A percentile compares a stretch with the other conserved stretches of the same genome.
Conservation (phyloP, 495 filamentous ascomycete genomes). For the Trichocladium uniseriatum region DNA sequence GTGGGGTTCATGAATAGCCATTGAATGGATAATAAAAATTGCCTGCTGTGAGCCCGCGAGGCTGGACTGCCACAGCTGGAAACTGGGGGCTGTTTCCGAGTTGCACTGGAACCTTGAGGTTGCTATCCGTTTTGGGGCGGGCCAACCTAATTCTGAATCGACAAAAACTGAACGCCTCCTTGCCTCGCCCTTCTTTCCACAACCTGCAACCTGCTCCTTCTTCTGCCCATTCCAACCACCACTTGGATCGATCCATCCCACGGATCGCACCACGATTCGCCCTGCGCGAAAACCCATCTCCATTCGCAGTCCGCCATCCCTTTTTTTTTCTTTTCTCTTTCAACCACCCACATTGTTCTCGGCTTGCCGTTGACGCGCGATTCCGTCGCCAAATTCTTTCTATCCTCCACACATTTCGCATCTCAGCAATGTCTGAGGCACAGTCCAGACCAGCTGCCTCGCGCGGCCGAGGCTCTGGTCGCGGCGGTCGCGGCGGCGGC, state of each 20-base stretch:
- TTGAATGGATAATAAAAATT: too few relatives aligned
- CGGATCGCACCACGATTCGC: conserved; percentile 27
- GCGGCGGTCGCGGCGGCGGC: conserved; percentile 68
- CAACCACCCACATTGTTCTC: conserved; percentile 12
- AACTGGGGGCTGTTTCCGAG: not conserved
- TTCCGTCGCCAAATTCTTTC: conserved; percentile 28
- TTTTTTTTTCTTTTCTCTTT: conserved; percentile 28
- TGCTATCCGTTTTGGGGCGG: conserved; percentile 18
- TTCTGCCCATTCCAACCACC: conserved; percentile 15
- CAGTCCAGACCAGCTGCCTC: conserved; percentile 62
- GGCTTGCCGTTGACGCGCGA: conserved; percentile 33
- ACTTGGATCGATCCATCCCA: conserved; percentile 24
- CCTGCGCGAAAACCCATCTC: conserved; percentile 26
- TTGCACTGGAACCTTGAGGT: conserved; percentile 5
- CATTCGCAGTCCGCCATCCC: conserved; percentile 11
- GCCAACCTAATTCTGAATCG: conserved; percentile 24
- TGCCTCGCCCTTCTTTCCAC: conserved; percentile 19
- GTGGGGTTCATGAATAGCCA: too few relatives aligned
- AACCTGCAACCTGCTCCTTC: conserved; percentile 9
- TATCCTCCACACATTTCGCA: conserved; percentile 20
- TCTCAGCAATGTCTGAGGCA: conserved; percentile 80
- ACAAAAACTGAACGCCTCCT: conserved; percentile 25
- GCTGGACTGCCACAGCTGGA: not conserved
- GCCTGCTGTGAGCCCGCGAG: too few relatives aligned
- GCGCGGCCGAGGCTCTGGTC: conserved; percentile 35